Conservation (phyloP, 2,329 filamentous ascomycete species). For the Aspergillus ochraceus region DNA sequence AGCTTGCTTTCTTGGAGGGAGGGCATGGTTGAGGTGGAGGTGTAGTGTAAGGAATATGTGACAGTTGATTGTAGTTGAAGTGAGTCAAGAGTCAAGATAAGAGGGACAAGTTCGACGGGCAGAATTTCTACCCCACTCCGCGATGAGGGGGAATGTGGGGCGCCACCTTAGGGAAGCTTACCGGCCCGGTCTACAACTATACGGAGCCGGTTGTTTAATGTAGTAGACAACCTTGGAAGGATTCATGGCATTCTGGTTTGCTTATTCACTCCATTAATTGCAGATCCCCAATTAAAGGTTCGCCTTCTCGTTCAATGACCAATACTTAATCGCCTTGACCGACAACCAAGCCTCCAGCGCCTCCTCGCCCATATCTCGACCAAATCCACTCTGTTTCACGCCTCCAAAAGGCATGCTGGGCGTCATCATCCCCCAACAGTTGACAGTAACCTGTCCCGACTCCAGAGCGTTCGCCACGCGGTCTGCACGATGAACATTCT, state of each 20-base stretch:
- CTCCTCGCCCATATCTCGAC: constrained; percentile 29
- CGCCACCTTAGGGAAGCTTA: too few species aligned
- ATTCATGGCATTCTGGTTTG: too few species aligned
- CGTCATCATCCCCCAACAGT: constrained; percentile 27
- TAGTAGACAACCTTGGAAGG: too few species aligned
- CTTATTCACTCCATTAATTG: too few species aligned
- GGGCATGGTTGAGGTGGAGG: neutral
- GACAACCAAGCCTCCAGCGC: constrained; percentile 26
- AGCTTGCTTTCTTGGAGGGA: constrained; percentile 34
- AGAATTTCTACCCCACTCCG: neutral
- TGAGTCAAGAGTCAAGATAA: neutral
- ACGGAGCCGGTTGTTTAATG: too few species aligned
- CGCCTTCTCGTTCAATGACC: neutral
- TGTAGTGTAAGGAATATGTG: too few species aligned
- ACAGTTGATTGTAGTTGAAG: too few species aligned
- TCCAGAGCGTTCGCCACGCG: constrained; percentile 23
- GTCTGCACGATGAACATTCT: constrained; percentile 24
- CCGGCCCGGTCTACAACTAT: too few species aligned
- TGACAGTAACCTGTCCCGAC: constrained; percentile 28
- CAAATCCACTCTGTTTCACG: constrained; percentile 30
- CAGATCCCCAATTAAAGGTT: neutral
- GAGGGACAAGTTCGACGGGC: neutral
- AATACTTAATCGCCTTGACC: constrained; percentile 26
- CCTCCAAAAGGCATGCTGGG: constrained; percentile 28
- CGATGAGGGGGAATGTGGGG: neutral